Conservation (phyloP, 805 yeast species). For the Crinitomyces ghanaensis region DNA sequence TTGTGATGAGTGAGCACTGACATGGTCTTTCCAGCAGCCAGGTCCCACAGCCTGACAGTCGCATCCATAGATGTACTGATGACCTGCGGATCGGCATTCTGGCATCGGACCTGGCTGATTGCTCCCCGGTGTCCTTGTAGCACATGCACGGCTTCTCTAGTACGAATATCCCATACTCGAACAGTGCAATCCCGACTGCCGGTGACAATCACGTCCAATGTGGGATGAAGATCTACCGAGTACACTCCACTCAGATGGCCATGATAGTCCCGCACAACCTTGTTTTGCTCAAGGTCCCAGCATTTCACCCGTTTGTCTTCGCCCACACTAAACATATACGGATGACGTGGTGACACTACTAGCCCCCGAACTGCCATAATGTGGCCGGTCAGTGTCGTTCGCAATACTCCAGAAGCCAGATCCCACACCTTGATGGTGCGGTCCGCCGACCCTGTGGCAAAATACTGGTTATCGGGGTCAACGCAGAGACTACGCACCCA, state of each 20-base stretch:
- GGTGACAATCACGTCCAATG: constrained; percentile 67
- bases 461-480: constrained; percentile 85
- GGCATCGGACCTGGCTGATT: constrained; percentile 55
- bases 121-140: constrained; percentile 74
- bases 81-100: constrained; percentile 74
- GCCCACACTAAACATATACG: constrained; percentile 83
- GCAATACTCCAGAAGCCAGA: constrained; percentile 54
- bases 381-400: constrained; percentile 79
- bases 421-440: constrained; percentile 89
- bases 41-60: constrained; percentile 83
- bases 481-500: constrained; percentile 78
- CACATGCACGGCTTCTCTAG: constrained; percentile 61
- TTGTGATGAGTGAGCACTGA: constrained; percentile 75
- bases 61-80: constrained; percentile 75
- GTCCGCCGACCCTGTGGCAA: constrained; percentile 85
- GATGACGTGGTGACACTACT: constrained; percentile 60
- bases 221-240: constrained; percentile 76
- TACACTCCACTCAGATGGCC: constrained; percentile 91
- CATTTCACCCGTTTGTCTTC: constrained; percentile 90
- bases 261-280: constrained; percentile 74
- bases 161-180: constrained; percentile 88
- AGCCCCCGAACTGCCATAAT: constrained; percentile 78
- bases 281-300: constrained; percentile 89
- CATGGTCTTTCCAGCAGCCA: constrained; percentile 62
- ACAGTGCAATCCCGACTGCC: constrained; percentile 85